Evolutionary conservation across 305 asterid genomes (phyloP).

Genomic region (Ajuga reptans): DNA sequence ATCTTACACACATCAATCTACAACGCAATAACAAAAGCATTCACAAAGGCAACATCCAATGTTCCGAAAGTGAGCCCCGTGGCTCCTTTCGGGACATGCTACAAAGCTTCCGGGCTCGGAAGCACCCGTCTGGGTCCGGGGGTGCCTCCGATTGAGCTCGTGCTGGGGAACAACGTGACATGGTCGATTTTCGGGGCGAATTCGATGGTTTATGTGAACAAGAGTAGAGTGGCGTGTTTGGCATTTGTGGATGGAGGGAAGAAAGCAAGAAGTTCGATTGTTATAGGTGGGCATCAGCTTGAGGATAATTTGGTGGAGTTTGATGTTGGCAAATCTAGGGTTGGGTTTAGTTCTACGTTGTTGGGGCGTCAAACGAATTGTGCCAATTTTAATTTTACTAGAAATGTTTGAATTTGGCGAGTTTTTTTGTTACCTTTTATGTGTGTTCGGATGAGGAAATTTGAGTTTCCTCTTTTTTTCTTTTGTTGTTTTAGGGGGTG

Average conservation of each 20-base stretch:
- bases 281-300: slow-evolving; percentile 36
- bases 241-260: slow-evolving; percentile 36
- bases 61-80: slow-evolving; percentile 17
- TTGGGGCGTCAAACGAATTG: slow-evolving; percentile 19
- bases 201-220: slow-evolving; percentile 27
- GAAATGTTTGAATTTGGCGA: neutral
- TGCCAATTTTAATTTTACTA: slow-evolving; percentile 15
- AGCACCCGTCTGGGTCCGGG: slow-evolving; percentile 25
- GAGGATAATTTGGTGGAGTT: slow-evolving; percentile 35
- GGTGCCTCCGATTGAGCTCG: slow-evolving; percentile 37
- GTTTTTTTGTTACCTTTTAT: too few species aligned
- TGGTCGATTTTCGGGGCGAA: slow-evolving; percentile 37
- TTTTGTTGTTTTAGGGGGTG: too few species aligned
- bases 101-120: slow-evolving; percentile 26
- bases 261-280: slow-evolving; percentile 20
- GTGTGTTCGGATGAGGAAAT: too few species aligned
- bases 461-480: too few species aligned
- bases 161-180: slow-evolving; percentile 28
- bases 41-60: slow-evolving; percentile 23
- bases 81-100: slow-evolving; percentile 28
- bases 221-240: slow-evolving; percentile 26
- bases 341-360: slow-evolving; percentile 36
- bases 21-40: slow-evolving; percentile 29
- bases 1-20: slow-evolving; percentile 28
- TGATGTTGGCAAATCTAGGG: slow-evolving; percentile 28